Evolutionary conservation across 2,329 filamentous ascomycete species (phyloP).

Genomic region (Bipolaris cookei): DNA sequence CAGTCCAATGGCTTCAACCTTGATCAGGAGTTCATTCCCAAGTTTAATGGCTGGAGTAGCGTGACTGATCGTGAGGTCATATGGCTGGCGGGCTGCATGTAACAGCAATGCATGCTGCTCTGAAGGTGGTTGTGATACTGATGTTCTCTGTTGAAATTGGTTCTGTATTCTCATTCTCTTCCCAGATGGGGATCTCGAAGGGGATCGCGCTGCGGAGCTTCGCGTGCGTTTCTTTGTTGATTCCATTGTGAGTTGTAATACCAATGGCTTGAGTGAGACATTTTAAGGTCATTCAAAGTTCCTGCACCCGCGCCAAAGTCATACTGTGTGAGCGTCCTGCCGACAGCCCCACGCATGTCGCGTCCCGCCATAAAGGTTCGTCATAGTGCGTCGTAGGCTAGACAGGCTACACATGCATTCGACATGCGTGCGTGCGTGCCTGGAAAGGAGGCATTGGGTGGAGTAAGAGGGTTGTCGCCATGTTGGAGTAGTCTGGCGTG

Average conservation of each 20-base stretch:
- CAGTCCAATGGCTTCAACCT: constrained; percentile 68
- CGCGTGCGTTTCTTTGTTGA: constrained; percentile 25
- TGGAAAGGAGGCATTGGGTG: constrained; percentile 7
- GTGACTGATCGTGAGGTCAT: constrained; percentile 55
- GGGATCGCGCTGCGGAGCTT: constrained; percentile 13
- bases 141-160: constrained; percentile 18
- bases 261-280: neutral
- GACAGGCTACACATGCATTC: neutral
- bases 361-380: neutral
- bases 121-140: constrained; percentile 15
- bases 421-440: neutral
- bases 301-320: neutral
- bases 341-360: neutral
- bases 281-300: neutral
- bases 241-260: constrained; percentile 9
- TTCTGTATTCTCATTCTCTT: constrained; percentile 14
- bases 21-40: constrained; percentile 66
- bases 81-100: constrained; percentile 58
- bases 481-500: constrained; percentile 33
- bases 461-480: constrained; percentile 25
- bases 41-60: constrained; percentile 55
- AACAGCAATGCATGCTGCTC: constrained; percentile 59
- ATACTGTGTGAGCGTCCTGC: neutral
- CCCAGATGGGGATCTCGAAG: neutral
- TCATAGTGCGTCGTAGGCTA: neutral